Conservation (phyloP, 495 filamentous ascomycete genomes). For the Aspergillus mulundensis region DNA sequence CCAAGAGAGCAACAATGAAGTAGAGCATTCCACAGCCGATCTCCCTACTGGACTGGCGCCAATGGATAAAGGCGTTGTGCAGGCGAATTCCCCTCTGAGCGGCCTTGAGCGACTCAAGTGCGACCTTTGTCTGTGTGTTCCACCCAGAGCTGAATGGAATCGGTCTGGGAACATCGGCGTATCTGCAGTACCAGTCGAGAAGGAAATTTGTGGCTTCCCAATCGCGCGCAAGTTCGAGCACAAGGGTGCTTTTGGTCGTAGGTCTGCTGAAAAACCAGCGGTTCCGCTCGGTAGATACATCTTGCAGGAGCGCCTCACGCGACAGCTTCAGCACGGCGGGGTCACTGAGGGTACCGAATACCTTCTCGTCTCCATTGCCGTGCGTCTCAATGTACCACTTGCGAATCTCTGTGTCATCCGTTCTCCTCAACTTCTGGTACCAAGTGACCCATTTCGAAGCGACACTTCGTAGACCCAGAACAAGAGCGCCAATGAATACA, state of each 20-base stretch:
- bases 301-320: conserved; percentile 41
- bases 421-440: conserved; percentile 43
- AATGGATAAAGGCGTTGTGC: conserved; percentile 61
- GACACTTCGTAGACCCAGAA: conserved; percentile 43
- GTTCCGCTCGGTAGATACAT: conserved; percentile 40
- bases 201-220: conserved; percentile 58
- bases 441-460: conserved; percentile 51
- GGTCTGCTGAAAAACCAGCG: conserved; percentile 39
- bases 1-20: conserved; percentile 56
- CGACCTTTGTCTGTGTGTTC: conserved; percentile 57
- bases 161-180: conserved; percentile 46
- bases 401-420: conserved; percentile 45
- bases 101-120: conserved; percentile 48
- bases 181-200: conserved; percentile 55
- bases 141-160: conserved; percentile 58
- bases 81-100: conserved; percentile 55
- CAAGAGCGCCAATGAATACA: conserved; percentile 38
- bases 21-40: conserved; percentile 55
- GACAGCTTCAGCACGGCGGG: conserved; percentile 44
- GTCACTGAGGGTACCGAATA: conserved; percentile 37
- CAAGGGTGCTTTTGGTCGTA: conserved; percentile 37
- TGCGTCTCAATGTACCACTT: conserved; percentile 44
- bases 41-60: conserved; percentile 54
- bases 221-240: conserved; percentile 46
- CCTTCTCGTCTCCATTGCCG: conserved; percentile 32